phyloP scores from a whole-genome alignment of 1,284 basidiomycete genomes.

The Wallemia hederae region DNA sequence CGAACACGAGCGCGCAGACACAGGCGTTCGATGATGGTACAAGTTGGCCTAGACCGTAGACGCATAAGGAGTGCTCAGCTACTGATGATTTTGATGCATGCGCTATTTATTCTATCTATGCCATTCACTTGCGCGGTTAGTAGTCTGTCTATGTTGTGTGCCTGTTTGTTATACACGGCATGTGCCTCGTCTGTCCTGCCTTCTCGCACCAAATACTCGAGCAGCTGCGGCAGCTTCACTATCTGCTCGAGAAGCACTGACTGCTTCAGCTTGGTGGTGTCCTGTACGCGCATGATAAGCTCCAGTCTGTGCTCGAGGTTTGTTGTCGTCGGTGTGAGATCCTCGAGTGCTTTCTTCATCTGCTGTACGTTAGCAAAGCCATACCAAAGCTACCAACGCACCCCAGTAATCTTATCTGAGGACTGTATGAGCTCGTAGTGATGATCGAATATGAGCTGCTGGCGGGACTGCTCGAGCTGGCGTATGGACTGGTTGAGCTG shows the following conservation, averaged over 20 bases:
- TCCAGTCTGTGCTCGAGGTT: not conserved
- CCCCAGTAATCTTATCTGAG: not conserved
- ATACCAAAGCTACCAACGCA: not conserved
- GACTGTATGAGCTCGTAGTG: not conserved
- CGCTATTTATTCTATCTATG: not conserved
- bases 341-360: not conserved
- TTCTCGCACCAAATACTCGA: not conserved
- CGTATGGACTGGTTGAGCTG: not conserved
- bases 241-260: not conserved
- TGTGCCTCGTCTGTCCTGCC: not conserved
- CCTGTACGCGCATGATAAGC: not conserved
- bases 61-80: too few species aligned
- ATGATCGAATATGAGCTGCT: not conserved
- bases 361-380: not conserved
- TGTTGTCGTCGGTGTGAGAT: not conserved
- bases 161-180: not conserved
- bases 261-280: not conserved
- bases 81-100: not conserved
- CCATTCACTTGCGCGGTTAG: not conserved
- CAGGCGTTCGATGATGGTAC: not conserved
- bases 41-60: not conserved
- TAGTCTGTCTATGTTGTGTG: not conserved
- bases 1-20: not conserved
- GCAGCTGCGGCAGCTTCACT: not conserved
- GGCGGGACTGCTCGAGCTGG: not conserved